phyloP scores from a whole-genome alignment of 164 flowering plant species.

The Santalum album region DNA sequence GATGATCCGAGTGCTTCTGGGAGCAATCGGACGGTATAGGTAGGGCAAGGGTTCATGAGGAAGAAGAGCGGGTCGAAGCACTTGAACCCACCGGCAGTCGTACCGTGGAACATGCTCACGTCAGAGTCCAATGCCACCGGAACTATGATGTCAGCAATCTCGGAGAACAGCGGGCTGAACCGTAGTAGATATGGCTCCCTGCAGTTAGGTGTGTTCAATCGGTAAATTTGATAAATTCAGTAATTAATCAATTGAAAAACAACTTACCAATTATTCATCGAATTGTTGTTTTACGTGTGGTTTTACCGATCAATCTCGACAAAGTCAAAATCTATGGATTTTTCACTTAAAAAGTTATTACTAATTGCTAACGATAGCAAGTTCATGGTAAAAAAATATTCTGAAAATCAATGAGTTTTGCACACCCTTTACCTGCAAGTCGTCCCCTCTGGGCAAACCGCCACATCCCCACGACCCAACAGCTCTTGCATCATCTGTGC shows the following conservation, averaged over 20 bases:
- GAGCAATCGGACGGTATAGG: conserved; percentile 26
- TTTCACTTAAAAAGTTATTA: too few relatives aligned
- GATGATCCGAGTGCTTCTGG: conserved; percentile 21
- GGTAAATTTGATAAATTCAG: too few relatives aligned
- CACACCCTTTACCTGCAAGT: too few relatives aligned
- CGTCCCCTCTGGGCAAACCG: conserved; percentile 65
- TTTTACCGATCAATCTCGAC: too few relatives aligned
- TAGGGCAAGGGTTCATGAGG: conserved; percentile 40
- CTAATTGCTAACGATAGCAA: too few relatives aligned
- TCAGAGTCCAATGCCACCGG: conserved; percentile 39
- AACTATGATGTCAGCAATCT: conserved; percentile 31
- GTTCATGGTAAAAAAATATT: too few relatives aligned
- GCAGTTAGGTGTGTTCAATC: too few relatives aligned
- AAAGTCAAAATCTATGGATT: too few relatives aligned
- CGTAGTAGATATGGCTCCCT: conserved; percentile 51
- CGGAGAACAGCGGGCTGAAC: conserved; percentile 53
- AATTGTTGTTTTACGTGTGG: too few relatives aligned
- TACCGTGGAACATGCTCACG: conserved; percentile 39
- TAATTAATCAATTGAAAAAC: too few relatives aligned
- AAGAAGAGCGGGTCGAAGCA: conserved; percentile 48
- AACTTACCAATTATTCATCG: too few relatives aligned
- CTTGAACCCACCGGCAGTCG: conserved; percentile 45
- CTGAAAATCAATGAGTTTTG: too few relatives aligned
- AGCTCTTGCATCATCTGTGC: conserved; percentile 30
- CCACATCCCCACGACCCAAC: conserved; percentile 36